These are phyloP conservation scores for Cytidiella melzeri DNA, from an alignment of 768 basidiomycete species.

Conservation along the genomic window DNA sequence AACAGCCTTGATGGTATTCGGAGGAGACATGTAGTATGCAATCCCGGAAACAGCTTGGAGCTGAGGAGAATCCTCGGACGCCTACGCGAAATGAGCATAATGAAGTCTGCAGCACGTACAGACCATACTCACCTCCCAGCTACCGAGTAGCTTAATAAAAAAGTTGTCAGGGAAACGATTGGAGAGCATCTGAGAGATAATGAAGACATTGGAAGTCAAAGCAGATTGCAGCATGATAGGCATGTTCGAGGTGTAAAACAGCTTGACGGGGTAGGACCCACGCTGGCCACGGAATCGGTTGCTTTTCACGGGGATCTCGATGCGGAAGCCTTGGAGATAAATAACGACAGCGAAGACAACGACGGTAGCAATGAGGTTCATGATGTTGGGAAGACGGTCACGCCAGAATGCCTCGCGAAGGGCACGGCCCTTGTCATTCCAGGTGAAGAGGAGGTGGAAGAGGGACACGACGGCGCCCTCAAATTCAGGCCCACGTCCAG, in stretches of 20 bases:
- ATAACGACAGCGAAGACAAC: constrained; percentile 93
- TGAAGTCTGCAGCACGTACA: not conserved
- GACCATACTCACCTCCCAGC: constrained; percentile 82
- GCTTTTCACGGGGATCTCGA: constrained; percentile 97
- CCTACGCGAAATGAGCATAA: constrained; percentile 45
- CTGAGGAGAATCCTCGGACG: constrained; percentile 90
- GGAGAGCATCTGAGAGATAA: constrained; percentile 94
- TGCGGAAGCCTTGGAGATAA: constrained; percentile 97
- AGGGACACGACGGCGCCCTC: constrained; percentile 94
- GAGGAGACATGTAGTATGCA: constrained; percentile 97
- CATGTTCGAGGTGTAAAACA: constrained; percentile 99
- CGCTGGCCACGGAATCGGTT: constrained; percentile 95
- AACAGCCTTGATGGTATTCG: constrained; percentile 86
- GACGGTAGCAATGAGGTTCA: constrained; percentile 93
- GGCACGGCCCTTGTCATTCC: constrained; percentile 97
- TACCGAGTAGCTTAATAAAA: constrained; percentile 82
- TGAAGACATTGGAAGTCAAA: constrained; percentile 89
- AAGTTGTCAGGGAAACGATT: constrained; percentile 88
- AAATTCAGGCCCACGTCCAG: constrained; percentile 95
- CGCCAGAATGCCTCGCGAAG: constrained; percentile 98
- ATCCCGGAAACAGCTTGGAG: constrained; percentile 86
- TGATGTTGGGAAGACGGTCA: constrained; percentile 92
- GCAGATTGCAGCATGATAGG: constrained; percentile 99
- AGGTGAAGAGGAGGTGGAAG: constrained; percentile 97
- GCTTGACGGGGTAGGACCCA: constrained; percentile 92